These are phyloP conservation scores for Phytopythium boreale DNA, from an alignment of 352 stramenopile genomes.

Conservation along the genomic window DNA sequence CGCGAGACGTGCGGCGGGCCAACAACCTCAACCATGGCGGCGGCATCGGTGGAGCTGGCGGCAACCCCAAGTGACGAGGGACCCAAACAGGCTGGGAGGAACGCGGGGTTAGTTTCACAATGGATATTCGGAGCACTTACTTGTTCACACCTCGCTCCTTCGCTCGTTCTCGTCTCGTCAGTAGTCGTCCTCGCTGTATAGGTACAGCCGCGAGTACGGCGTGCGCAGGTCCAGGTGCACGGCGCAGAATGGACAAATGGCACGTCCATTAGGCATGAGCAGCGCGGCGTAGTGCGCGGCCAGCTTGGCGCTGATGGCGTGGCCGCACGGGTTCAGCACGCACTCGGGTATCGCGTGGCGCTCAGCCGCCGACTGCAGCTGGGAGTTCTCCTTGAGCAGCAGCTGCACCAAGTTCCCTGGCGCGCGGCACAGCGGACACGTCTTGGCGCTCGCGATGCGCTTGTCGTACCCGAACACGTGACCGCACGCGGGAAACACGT, in stretches of 20 bases:
- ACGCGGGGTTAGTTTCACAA: not conserved
- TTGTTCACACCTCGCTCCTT: slow-evolving; percentile 10
- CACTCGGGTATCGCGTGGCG: slow-evolving; percentile 65
- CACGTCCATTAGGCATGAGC: slow-evolving; percentile 69
- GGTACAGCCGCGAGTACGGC: slow-evolving; percentile 70
- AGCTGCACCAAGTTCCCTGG: slow-evolving; percentile 64
- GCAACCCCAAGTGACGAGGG: not conserved
- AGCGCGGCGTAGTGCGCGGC: slow-evolving; percentile 56
- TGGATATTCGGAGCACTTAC: slow-evolving; percentile 6
- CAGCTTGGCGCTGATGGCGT: slow-evolving; percentile 66
- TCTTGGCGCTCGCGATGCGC: slow-evolving; percentile 54
- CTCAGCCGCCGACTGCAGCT: slow-evolving; percentile 57
- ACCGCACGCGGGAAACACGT: slow-evolving; percentile 77
- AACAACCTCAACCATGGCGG: slow-evolving; percentile 9
- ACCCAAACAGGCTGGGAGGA: not conserved
- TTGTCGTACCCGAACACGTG: slow-evolving; percentile 78
- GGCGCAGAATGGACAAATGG: slow-evolving; percentile 81
- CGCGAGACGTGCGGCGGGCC: slow-evolving; percentile 27
- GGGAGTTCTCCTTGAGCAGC: slow-evolving; percentile 72
- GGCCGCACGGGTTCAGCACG: slow-evolving; percentile 82
- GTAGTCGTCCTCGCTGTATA: slow-evolving; percentile 61
- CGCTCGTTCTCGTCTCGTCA: not conserved
- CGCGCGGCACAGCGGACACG: slow-evolving; percentile 66
- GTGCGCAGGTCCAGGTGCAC: slow-evolving; percentile 59
- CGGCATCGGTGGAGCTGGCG: not conserved